Evolutionary conservation across 1,284 basidiomycete genomes (phyloP), one percentile per base, ranked within the genome.

Genomic region (Ganoderma meredithae): DNA sequence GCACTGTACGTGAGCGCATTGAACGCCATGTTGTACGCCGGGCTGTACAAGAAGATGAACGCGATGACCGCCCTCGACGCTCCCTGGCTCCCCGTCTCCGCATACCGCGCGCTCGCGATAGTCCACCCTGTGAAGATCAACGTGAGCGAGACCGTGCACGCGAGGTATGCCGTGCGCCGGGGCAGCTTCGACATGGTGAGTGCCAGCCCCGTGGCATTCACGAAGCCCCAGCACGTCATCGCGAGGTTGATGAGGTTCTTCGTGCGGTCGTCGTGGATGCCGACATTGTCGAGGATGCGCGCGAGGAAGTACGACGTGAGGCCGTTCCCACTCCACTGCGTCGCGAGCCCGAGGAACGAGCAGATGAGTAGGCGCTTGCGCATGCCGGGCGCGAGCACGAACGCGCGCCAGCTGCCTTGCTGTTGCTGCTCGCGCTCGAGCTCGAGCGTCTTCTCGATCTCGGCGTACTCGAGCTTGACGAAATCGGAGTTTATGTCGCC

Each of bases 281-380:
- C 92, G 69, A 95, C 90, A 69, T 85, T 84, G 72, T 87, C 82
- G 73, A 95, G 88, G 65, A 94, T 89, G 74, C 87, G 84, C 81
- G 84, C 89, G 70, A 94, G 84, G 82, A 93, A 93, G 83, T 91
- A 87, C n/a, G 90, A 92, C 58, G 90, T 88, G 64, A 93, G 85
- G 73, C 91, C 92, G 72, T 90, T 89, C 0, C 88, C 88, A 61
- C 84, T 86, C 86, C 87, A 90, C 71, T 90, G 88, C 4, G 86
- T 87, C 78, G 88, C 88, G 76, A 89, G 82, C 2, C 84, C 87
- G 41, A 89, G 80, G 27, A 86, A 87, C 39, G 88, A 75, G 73
- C 87, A 83, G 71, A 89, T 85, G 53, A 84, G 76, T 73, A 88
- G 76, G 40, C 87, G 84, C 67, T 80, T 83, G 49, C 83, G 81